phyloP scores from a whole-genome alignment of 2,329 filamentous ascomycete species.

The Eurotiales sp. region DNA sequence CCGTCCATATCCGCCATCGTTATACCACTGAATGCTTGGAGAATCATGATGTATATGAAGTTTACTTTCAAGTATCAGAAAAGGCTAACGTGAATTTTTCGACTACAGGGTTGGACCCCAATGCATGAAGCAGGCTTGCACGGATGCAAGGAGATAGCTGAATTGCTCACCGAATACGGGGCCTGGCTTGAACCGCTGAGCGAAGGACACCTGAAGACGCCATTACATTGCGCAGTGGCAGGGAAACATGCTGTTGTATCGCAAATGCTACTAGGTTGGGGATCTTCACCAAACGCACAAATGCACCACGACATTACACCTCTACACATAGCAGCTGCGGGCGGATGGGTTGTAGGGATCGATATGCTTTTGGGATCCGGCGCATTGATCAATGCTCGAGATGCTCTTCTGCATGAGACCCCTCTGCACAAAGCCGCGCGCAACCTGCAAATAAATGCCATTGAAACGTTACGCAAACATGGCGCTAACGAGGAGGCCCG shows the following conservation, averaged over 20 bases:
- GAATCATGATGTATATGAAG: too few relatives aligned
- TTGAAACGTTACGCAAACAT: conserved; percentile 1
- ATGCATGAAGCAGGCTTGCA: not conserved
- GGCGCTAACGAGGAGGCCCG: not conserved
- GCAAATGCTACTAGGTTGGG: not conserved
- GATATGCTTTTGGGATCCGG: not conserved
- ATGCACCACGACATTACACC: conserved; percentile 9
- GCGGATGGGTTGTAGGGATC: conserved; percentile 6
- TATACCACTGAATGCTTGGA: not conserved
- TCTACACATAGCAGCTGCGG: conserved; percentile 12
- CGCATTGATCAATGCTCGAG: conserved; percentile 6
- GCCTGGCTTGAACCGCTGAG: not conserved
- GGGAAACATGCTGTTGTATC: not conserved
- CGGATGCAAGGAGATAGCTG: not conserved
- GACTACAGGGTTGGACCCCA: not conserved
- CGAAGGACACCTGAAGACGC: not conserved
- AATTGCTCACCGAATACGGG: not conserved
- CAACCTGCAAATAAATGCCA: not conserved
- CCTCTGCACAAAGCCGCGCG: conserved; percentile 12
- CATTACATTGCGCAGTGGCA: not conserved
- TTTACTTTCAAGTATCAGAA: too few relatives aligned
- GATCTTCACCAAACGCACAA: not conserved
- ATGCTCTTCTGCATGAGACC: conserved; percentile 10
- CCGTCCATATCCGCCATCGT: not conserved
- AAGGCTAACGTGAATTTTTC: too few relatives aligned